A percentile compares a stretch with the other conserved stretches of the same genome.
Conservation (phyloP, 2,329 filamentous ascomycete genomes). For the Epichloe hybrida region DNA sequence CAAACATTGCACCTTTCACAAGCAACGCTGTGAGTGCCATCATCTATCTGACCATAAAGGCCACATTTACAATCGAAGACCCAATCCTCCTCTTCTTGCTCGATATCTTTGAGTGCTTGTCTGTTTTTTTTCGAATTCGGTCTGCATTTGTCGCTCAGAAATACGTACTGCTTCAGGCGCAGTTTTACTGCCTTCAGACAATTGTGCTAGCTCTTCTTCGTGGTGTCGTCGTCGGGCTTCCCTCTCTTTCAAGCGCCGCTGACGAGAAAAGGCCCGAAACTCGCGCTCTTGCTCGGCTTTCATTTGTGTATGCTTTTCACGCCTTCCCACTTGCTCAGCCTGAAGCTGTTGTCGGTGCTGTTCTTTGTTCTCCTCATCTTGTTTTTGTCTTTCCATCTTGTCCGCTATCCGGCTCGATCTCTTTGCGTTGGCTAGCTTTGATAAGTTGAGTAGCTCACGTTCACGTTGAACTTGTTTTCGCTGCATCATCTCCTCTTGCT, state of each 20-base stretch:
- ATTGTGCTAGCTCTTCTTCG: conserved; percentile 66
- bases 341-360: conserved; percentile 37
- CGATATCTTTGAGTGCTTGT: conserved; percentile 60
- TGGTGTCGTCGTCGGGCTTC: conserved; percentile 72
- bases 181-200: conserved; percentile 63
- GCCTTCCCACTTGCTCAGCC: conserved; percentile 52
- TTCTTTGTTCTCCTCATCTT: conserved; percentile 57
- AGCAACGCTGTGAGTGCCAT: conserved; percentile 84
- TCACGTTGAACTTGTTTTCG: conserved; percentile 53
- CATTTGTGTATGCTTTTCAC: conserved; percentile 47
- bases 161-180: conserved; percentile 44
- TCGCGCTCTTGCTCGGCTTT: conserved; percentile 62
- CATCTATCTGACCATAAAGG: conserved; percentile 81
- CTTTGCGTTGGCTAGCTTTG: conserved; percentile 88
- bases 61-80: conserved; percentile 92
- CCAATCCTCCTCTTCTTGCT: conserved; percentile 71
- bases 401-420: conserved; percentile 78
- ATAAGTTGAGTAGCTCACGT: conserved; percentile 66
- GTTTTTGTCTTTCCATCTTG: conserved; percentile 64
- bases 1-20: conserved; percentile 91
- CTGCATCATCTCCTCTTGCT: conserved; percentile 62
- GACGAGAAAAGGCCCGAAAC: conserved; percentile 67
- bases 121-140: conserved; percentile 69
- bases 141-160: conserved; percentile 69
- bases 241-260: conserved; percentile 73